Evolutionary conservation across 2,329 filamentous ascomycete species (phyloP), one percentile per base, ranked within the genome.

Genomic region (Bretziella fagacearum): DNA sequence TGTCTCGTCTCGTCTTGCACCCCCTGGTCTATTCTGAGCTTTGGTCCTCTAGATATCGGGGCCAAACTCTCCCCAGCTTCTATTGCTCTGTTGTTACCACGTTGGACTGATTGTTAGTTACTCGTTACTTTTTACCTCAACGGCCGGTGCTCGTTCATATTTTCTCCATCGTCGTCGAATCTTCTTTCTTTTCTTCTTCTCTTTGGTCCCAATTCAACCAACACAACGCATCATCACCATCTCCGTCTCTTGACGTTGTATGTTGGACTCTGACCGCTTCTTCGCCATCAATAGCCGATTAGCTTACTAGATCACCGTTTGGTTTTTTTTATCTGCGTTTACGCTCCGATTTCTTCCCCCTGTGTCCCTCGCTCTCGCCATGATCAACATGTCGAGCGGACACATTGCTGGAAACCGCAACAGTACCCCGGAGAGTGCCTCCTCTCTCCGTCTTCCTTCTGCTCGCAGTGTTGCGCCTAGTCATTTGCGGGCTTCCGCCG

Each of bases 371-470:
- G 23, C 13, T 25, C 11, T 37, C 48, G 40, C 36, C 45, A 72
- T 73, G 69, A 63, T 70, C 65, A 73, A 70, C 53, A 77, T 78
- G 73, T 76, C 81, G 63, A 77, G 78, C 56, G 79, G 71, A 59
- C 74, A 77, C 60, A 67, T 76, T 54, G 74, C 79, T 62, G 77
- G 77, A 55, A 96, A 96, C 67, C 82, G 91, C 58, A 96, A 96
- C 67, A 96, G 87, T 72, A 96, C 89, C 39, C 91, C 91, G 47
- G 91, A 96, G 68, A 84, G 82, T 46, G 85, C 83, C 51, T 81
- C 80, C 46, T 79, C 84, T 54, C 79, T 94, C 58, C 82, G 89
- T 52, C 84, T 87, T 41, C 84, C 86, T 42, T 73, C 79, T 35
- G 81, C 87, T 54, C 77, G 89, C 56, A 74, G 80, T 37, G 70